Evolutionary conservation across 148 eudicot genomes (phyloP).

Genomic region (Fagopyrum homotropicum): DNA sequence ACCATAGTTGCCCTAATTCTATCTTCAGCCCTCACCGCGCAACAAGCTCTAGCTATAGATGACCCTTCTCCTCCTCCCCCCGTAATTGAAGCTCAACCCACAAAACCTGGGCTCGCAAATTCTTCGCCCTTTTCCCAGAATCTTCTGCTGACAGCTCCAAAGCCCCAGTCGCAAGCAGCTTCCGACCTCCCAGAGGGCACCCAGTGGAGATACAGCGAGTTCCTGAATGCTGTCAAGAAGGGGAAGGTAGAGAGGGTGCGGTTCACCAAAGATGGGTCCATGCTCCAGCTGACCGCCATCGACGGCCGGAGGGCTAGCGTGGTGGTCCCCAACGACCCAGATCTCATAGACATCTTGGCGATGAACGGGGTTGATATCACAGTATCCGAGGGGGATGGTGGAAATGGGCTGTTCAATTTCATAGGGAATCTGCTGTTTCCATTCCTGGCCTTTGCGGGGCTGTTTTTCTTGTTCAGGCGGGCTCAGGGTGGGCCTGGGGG

Average conservation of each 20-base stretch:
- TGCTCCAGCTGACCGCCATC: conserved; percentile 71
- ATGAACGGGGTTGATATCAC: conserved; percentile 96
- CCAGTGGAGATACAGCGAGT: conserved; percentile 94
- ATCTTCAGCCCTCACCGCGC: conserved; percentile 34
- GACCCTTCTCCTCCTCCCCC: conserved; percentile 36
- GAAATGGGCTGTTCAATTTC: conserved; percentile 69
- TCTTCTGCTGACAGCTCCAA: conserved; percentile 59
- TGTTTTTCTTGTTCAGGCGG: conserved; percentile 68
- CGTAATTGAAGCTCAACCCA: conserved; percentile 40
- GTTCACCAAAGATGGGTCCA: conserved; percentile 71
- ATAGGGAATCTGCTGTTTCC: conserved; percentile 90
- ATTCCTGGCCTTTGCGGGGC: conserved; percentile 73
- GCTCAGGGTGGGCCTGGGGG: conserved; percentile 97
- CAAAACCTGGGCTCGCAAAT: conserved; percentile 24
- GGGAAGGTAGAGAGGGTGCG: conserved; percentile 93
- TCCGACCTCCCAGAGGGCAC: conserved; percentile 77
- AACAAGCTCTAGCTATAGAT: conserved; percentile 53
- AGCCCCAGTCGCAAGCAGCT: conserved; percentile 35
- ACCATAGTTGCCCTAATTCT: conserved; percentile 49
- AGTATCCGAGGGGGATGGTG: conserved; percentile 80
- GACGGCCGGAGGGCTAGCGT: conserved; percentile 84
- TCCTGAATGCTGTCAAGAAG: conserved; percentile 86
- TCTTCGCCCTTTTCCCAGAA: conserved; percentile 55
- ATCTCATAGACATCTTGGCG: conserved; percentile 83
- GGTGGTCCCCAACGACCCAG: conserved; percentile 88